These are phyloP conservation scores for Fusarium duplospermum DNA, from an alignment of 2,329 filamentous ascomycete species.

Conservation along the genomic window DNA sequence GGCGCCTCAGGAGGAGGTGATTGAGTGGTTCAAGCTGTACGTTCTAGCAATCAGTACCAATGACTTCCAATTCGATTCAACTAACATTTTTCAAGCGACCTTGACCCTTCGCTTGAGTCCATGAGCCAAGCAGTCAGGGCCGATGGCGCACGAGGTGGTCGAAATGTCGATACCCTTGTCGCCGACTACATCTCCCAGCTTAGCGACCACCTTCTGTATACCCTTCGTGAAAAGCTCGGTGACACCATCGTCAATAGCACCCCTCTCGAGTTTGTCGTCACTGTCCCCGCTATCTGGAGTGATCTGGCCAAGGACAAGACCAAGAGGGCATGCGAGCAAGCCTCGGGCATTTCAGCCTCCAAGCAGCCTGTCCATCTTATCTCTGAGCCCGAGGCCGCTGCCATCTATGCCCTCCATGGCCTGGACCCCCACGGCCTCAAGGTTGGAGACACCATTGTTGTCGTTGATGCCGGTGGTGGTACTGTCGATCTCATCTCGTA, in stretches of 20 bases:
- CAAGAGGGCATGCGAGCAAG: conserved; percentile 54
- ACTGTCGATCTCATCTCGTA: conserved; percentile 65
- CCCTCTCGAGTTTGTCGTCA: conserved; percentile 62
- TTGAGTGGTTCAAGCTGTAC: conserved; percentile 63
- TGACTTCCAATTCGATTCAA: neutral
- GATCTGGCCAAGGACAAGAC: conserved; percentile 64
- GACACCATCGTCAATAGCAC: conserved; percentile 54
- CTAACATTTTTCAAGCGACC: conserved; percentile 44
- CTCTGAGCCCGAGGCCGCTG: conserved; percentile 63
- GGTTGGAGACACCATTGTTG: conserved; percentile 59
- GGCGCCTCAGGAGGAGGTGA: conserved; percentile 52
- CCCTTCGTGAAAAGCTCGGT: conserved; percentile 56
- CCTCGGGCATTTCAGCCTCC: conserved; percentile 46
- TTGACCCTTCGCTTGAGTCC: conserved; percentile 51
- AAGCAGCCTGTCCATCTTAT: conserved; percentile 54
- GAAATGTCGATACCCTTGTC: conserved; percentile 54
- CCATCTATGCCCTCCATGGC: conserved; percentile 57
- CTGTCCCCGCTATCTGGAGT: conserved; percentile 68
- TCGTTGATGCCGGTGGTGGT: conserved; percentile 65
- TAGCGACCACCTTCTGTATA: conserved; percentile 57
- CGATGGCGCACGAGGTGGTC: conserved; percentile 44
- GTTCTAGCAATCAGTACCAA: conserved; percentile 11
- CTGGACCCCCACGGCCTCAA: conserved; percentile 54
- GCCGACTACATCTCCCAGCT: conserved; percentile 61
- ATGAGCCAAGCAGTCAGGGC: conserved; percentile 46